Evolutionary conservation across 2,329 filamentous ascomycete genomes (phyloP).

Genomic region (Hypoxylon sp.): DNA sequence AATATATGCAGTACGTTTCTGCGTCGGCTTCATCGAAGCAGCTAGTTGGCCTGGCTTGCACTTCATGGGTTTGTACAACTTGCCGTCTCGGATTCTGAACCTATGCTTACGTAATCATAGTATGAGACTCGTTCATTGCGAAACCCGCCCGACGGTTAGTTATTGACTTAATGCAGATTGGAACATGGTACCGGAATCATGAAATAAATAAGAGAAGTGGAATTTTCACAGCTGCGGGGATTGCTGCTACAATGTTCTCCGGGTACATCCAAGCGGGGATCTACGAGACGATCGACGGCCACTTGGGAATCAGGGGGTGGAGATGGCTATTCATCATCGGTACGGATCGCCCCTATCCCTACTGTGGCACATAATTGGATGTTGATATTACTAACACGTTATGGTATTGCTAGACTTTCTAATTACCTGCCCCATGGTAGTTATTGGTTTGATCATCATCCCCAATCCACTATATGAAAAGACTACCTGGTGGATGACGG

Average conservation of each 20-base stretch:
- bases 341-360: constrained; percentile 49
- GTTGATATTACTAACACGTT: background rate
- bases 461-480: constrained; percentile 48
- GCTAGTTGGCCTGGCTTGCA: constrained; percentile 42
- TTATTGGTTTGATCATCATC: constrained; percentile 39
- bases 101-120: constrained; percentile 11
- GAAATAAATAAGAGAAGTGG: constrained; percentile 61
- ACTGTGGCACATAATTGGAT: constrained; percentile 18
- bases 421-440: constrained; percentile 39
- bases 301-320: constrained; percentile 61
- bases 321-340: constrained; percentile 65
- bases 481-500: constrained; percentile 52
- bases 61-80: constrained; percentile 41
- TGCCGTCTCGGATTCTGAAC: background rate
- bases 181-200: constrained; percentile 51
- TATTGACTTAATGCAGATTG: constrained; percentile 37
- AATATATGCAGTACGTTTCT: constrained; percentile 49
- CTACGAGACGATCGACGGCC: constrained; percentile 62
- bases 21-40: constrained; percentile 46
- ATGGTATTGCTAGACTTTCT: constrained; percentile 29
- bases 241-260: constrained; percentile 62
- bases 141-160: background rate
- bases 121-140: constrained; percentile 10
- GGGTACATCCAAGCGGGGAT: constrained; percentile 64
- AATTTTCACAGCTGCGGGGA: constrained; percentile 62